Base-by-base conservation (phyloP, 495 filamentous ascomycete genomes). In the Aspergillus funiculosus region DNA sequence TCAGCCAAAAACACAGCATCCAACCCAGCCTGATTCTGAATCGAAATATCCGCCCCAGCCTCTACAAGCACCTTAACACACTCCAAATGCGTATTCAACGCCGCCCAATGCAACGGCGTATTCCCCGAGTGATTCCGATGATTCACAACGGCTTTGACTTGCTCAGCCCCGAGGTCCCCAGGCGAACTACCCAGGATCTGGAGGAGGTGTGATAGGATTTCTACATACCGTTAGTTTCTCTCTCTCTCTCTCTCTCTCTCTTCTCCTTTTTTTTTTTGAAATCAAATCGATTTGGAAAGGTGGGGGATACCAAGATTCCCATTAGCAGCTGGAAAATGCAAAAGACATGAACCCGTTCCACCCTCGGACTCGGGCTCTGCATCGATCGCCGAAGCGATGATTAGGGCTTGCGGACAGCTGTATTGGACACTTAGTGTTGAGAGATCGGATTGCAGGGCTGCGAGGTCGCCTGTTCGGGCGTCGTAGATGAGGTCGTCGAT, bases 281-380 rank as follows among this genome's bases (percentile, higher is more conserved):
- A 24, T 9, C 5, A 30, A 24, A 34, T 11, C 4, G 19, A 15
- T 11, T 19, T 17, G 42, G 40, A 54, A 43, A 9, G 10, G 7
- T 18, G 15, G 11, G 35, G 31, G 10, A 29, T 76, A 92, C 88
- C 85, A 34, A 71, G 44, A 57, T 92, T 85, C 22, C 90, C 90
- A 68, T 97, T 97, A 7, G 86, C 91, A 26, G 85, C 79, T 1
- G 88, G 87, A 76, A 88, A 95, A 68, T 97, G 91, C 56, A 95
- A 66, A 13, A 85, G 73, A 24, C 73, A 69, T 1, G 56, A 62
- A 0, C 69, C 71, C 6, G 65, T 64, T 17, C 71, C 69, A 9
- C 69, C 67, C 46, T 72, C 70, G 10, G 87, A 94, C 18, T 82
- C 81, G 43, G 79, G 83, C 21, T 79, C 71, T 18, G 80, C 73